phyloP scores from a whole-genome alignment of 2,329 filamentous ascomycete genomes.

The Aspergillus niger region DNA sequence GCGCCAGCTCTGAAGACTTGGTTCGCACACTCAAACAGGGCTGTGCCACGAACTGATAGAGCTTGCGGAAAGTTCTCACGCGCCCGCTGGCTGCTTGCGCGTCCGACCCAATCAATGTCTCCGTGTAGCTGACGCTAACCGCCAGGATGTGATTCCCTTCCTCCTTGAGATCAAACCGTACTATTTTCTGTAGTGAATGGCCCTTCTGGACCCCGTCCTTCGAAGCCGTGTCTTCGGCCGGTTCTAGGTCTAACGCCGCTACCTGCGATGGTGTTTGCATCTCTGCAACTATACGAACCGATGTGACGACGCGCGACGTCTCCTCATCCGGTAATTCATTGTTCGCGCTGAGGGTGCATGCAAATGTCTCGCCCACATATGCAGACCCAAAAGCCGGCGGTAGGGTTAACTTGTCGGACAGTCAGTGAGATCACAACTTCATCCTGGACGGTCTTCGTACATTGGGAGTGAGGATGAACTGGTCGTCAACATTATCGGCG shows the following conservation, averaged over 20 bases:
- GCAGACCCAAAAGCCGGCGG: slow-evolving; percentile 90
- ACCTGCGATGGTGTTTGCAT: slow-evolving; percentile 89
- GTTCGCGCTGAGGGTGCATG: slow-evolving; percentile 93
- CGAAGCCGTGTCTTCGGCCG: slow-evolving; percentile 51
- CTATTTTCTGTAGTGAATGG: slow-evolving; percentile 74
- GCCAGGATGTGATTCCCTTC: slow-evolving; percentile 92
- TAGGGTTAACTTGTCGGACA: slow-evolving; percentile 64
- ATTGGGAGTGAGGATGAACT: slow-evolving; percentile 60
- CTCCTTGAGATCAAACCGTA: slow-evolving; percentile 86
- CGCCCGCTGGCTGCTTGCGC: slow-evolving; percentile 57
- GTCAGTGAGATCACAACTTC: slow-evolving; percentile 16
- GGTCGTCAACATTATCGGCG: slow-evolving; percentile 48
- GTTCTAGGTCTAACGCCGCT: slow-evolving; percentile 61
- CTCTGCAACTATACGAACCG: slow-evolving; percentile 82
- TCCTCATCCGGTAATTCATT: slow-evolving; percentile 65
- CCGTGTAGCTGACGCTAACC: slow-evolving; percentile 92
- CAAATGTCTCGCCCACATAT: slow-evolving; percentile 93
- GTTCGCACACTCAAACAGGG: slow-evolving; percentile 86
- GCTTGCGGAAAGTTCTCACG: slow-evolving; percentile 84
- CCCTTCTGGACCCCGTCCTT: slow-evolving; percentile 46
- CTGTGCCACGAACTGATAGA: slow-evolving; percentile 96
- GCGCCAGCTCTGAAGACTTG: slow-evolving; percentile 70
- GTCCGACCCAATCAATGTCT: slow-evolving; percentile 62
- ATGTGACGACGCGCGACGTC: slow-evolving; percentile 60
- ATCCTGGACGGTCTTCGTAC: slow-evolving; percentile 30